phyloP scores from a whole-genome alignment of 2,329 filamentous ascomycete genomes.

The Cytospora schulzeri region DNA sequence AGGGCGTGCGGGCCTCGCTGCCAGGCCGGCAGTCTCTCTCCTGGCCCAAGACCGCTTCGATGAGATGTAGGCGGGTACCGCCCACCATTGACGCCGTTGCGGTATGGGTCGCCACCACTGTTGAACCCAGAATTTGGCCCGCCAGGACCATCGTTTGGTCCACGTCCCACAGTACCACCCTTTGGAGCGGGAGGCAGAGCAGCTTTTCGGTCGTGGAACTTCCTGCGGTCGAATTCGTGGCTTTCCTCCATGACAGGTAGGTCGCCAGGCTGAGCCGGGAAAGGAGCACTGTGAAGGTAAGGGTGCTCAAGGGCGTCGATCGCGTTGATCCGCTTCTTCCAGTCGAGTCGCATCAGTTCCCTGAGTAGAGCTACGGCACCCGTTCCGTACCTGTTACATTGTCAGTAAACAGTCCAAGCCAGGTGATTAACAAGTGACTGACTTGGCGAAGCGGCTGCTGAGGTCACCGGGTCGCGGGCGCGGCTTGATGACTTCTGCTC shows the following conservation, averaged over 20 bases:
- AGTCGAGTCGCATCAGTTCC: conserved; percentile 85
- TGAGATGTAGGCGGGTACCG: conserved; percentile 43
- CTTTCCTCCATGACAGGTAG: conserved; percentile 93
- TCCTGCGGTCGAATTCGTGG: conserved; percentile 92
- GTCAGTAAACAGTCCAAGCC: not conserved
- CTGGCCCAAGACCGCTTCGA: conserved; percentile 36
- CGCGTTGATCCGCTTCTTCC: conserved; percentile 85
- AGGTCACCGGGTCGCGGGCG: conserved; percentile 66
- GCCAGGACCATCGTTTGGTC: conserved; percentile 48
- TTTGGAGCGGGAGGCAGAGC: conserved; percentile 87
- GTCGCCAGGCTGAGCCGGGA: conserved; percentile 80
- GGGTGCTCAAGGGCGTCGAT: conserved; percentile 90
- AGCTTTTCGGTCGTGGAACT: conserved; percentile 83
- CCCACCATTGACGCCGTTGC: conserved; percentile 52
- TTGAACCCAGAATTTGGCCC: conserved; percentile 55
- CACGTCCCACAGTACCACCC: conserved; percentile 84
- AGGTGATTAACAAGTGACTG: too few species aligned
- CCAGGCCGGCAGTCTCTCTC: conserved; percentile 54
- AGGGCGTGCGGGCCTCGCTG: conserved; percentile 49
- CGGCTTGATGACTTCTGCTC: conserved; percentile 74
- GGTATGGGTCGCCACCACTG: conserved; percentile 50
- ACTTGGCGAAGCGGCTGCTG: conserved; percentile 73
- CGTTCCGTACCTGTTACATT: conserved; percentile 57
- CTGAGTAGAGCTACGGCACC: conserved; percentile 77
- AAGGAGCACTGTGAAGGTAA: conserved; percentile 80